Evolutionary conservation across 228 moss, liverwort and hornwort species (phyloP).

Genomic region (Sphagnum magellanicum): DNA sequence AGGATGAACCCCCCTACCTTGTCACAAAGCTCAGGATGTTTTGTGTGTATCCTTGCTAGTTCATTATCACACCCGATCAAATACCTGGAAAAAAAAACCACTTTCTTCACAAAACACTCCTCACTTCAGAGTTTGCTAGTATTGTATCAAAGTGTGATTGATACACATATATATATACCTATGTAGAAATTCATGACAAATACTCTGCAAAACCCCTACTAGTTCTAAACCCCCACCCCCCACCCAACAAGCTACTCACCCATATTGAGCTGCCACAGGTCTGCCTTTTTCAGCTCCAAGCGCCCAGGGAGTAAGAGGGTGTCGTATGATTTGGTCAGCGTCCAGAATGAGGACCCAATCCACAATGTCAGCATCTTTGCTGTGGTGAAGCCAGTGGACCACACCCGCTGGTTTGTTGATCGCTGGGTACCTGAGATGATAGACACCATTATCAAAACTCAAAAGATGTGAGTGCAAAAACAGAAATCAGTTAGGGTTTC

Average conservation of each 20-base stretch:
- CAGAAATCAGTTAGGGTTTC: no score
- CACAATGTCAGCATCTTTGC: constrained; percentile 59
- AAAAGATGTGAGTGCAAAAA: no score
- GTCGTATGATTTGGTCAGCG: constrained; percentile 90
- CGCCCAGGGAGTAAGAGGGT: constrained; percentile 83
- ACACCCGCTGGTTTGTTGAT: constrained; percentile 95
- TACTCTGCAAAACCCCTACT: no score
- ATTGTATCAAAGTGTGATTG: no score
- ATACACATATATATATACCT: no score
- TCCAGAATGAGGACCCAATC: constrained; percentile 98
- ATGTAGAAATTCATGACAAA: no score
- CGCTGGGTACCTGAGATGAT: constrained; percentile 64
- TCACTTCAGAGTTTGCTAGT: no score
- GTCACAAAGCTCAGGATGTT: constrained; percentile 83
- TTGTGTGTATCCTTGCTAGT: constrained; percentile 79
- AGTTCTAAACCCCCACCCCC: no score
- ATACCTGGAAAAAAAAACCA: constrained; percentile 41
- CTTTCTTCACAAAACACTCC: no score
- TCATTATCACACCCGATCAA: constrained; percentile 88
- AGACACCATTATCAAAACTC: no score
- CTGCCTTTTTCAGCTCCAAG: constrained; percentile 67
- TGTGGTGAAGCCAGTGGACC: constrained; percentile 83
- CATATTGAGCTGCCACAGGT: constrained; percentile 91
- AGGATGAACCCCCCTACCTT: constrained; percentile 91
- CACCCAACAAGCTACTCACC: constrained; percentile 26